Percentiles rank a stretch among this genome's conserved stretches.
These are phyloP conservation scores for Phascolomyces articulosus DNA, from an alignment of 371 early-diverging fungal genomes.

Conservation along the genomic window DNA sequence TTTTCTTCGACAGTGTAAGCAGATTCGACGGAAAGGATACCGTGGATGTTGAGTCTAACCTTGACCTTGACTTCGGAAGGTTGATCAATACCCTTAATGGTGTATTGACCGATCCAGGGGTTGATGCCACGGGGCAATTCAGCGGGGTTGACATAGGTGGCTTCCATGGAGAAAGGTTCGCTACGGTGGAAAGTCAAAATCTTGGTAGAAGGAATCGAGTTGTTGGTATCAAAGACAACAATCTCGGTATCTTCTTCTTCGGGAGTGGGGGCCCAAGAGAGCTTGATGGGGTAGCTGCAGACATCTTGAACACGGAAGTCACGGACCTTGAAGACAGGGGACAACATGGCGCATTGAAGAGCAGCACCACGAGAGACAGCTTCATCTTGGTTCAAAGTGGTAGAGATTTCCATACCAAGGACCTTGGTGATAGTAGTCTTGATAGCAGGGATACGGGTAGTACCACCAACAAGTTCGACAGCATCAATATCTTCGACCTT, in stretches of 20 bases:
- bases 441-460: constrained; percentile 92
- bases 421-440: constrained; percentile 85
- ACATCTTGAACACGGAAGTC: constrained; percentile 93
- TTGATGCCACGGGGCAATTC: constrained; percentile 72
- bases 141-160: constrained; percentile 72
- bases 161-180: constrained; percentile 83
- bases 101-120: constrained; percentile 74
- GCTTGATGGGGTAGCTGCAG: constrained; percentile 65
- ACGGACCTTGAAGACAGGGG: constrained; percentile 97
- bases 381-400: constrained; percentile 97
- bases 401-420: constrained; percentile 86
- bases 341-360: constrained; percentile 95
- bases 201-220: constrained; percentile 87
- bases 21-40: constrained; percentile 80
- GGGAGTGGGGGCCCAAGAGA: constrained; percentile 73
- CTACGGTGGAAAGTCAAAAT: constrained; percentile 81
- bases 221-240: constrained; percentile 68
- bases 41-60: constrained; percentile 86
- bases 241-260: constrained; percentile 78
- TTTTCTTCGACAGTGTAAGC: constrained; percentile 92
- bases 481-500: constrained; percentile 84
- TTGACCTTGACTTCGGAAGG: constrained; percentile 90
- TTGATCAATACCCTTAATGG: constrained; percentile 59
- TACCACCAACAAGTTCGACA: constrained; percentile 94
- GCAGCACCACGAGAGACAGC: constrained; percentile 96